Percentiles rank a stretch among this genome's conserved stretches.
Evolutionary conservation across 495 filamentous ascomycete genomes (phyloP).

Genomic region (Hypoxylon trugodes): DNA sequence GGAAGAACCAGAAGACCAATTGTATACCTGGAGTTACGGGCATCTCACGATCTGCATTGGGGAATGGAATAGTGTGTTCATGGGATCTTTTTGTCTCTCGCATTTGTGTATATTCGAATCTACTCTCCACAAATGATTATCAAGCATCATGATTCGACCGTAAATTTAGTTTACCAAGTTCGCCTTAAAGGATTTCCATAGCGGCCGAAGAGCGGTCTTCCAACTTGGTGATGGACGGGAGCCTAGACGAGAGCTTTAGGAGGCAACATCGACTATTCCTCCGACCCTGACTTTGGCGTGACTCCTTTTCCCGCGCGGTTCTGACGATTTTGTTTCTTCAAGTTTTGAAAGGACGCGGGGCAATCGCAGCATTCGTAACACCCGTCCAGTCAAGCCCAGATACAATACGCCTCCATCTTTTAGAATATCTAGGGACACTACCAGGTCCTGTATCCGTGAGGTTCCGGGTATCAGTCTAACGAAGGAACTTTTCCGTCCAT

Average conservation of each 20-base stretch:
- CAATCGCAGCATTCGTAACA: no score
- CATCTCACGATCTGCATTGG: neutral
- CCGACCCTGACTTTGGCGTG: no score
- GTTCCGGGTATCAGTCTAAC: conserved; percentile 28
- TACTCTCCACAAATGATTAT: neutral
- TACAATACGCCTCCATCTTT: no score
- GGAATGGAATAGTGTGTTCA: neutral
- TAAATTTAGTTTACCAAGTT: neutral
- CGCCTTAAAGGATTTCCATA: neutral
- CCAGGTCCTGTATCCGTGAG: neutral
- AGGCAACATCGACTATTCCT: no score
- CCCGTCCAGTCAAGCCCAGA: no score
- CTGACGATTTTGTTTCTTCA: no score
- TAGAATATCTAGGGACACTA: neutral
- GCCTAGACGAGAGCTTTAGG: neutral
- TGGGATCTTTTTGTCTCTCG: neutral
- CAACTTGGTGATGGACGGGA: neutral
- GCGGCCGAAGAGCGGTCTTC: neutral
- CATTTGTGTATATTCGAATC: conserved; percentile 10
- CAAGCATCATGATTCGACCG: neutral
- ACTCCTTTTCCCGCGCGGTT: no score
- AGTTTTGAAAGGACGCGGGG: no score
- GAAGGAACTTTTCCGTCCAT: conserved; percentile 1
- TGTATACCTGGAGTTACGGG: neutral
- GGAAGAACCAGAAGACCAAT: conserved; percentile 1